Conservation (phyloP, 495 filamentous ascomycete species). For the Hypoxylon perforatum region DNA sequence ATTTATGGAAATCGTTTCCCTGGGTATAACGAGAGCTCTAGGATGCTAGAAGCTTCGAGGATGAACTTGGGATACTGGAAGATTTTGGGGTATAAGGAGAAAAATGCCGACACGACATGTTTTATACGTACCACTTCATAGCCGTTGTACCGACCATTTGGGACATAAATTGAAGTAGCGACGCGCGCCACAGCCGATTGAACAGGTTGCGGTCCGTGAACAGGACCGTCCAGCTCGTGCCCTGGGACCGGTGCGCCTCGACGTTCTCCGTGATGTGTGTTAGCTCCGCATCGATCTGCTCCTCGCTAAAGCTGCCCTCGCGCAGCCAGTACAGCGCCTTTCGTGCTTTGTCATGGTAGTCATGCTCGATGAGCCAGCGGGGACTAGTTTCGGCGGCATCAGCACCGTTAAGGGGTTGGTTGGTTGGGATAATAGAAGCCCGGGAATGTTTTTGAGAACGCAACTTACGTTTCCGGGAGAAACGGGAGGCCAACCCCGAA, state of each 20-base stretch:
- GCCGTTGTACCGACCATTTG: constrained; percentile 64
- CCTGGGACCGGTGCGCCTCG: constrained; percentile 35
- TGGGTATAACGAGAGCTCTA: too few relatives aligned
- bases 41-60: too few relatives aligned
- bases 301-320: constrained; percentile 51
- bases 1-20: too few relatives aligned
- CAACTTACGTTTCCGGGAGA: constrained; percentile 60
- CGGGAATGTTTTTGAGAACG: neutral
- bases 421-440: neutral
- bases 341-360: constrained; percentile 49
- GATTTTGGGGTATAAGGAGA: too few relatives aligned
- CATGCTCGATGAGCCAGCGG: constrained; percentile 62
- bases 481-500: constrained; percentile 60
- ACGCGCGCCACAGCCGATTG: constrained; percentile 57
- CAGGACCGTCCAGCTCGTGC: constrained; percentile 49
- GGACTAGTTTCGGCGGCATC: constrained; percentile 38
- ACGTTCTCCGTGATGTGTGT: constrained; percentile 52
- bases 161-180: constrained; percentile 64
- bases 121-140: too few relatives aligned
- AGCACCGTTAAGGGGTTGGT: too few relatives aligned
- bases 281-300: constrained; percentile 51
- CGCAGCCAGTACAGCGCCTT: constrained; percentile 57
- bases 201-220: constrained; percentile 54
- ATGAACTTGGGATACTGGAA: too few relatives aligned
- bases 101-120: too few relatives aligned